Evolutionary conservation across 2,329 filamentous ascomycete genomes (phyloP).

Genomic region (Monilinia vaccinii-corymbosi): DNA sequence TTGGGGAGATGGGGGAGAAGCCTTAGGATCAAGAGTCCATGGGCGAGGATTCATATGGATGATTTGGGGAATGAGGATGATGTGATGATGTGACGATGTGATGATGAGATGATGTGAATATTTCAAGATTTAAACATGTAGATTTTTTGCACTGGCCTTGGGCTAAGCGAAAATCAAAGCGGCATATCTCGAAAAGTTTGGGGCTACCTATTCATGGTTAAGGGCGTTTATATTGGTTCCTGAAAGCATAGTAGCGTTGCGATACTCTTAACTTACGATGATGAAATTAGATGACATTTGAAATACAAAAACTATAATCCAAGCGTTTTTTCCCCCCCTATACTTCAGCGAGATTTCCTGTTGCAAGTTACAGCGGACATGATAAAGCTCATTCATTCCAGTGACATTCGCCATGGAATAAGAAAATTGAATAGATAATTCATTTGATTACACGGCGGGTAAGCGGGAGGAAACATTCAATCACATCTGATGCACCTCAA

Average conservation of each 20-base stretch:
- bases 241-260: neutral
- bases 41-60: slow-evolving; percentile 41
- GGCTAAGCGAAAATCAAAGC: neutral
- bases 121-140: too few relatives aligned
- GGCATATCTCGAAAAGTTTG: neutral
- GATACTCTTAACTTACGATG: neutral
- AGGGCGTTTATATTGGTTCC: neutral
- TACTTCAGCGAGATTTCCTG: too few relatives aligned
- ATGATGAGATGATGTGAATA: too few relatives aligned
- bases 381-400: too few relatives aligned
- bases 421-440: too few relatives aligned
- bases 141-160: neutral
- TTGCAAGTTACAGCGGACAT: too few relatives aligned
- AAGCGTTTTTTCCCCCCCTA: too few relatives aligned
- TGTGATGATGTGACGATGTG: neutral
- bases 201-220: neutral
- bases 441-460: neutral
- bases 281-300: neutral
- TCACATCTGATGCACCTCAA: too few relatives aligned
- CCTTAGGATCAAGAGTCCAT: slow-evolving; percentile 36
- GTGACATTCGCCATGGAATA: too few relatives aligned
- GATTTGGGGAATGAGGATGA: neutral
- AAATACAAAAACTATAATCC: too few relatives aligned
- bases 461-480: neutral
- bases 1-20: slow-evolving; percentile 39